phyloP scores from a whole-genome alignment of 176 grass and related monocot species.

The Musa troglodytarum region DNA sequence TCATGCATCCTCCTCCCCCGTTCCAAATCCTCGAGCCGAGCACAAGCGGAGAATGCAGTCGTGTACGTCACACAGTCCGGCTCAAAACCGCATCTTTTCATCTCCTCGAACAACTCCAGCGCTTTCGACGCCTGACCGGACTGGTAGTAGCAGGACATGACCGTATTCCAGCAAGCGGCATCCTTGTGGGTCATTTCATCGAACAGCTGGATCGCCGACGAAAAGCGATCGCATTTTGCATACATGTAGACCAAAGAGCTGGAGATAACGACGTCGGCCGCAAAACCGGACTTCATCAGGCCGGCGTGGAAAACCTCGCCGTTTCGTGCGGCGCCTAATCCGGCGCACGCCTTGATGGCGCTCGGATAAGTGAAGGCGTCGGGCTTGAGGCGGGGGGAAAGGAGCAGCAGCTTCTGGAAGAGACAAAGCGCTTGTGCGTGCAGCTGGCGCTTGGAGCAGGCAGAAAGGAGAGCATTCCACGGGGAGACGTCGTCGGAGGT shows the following conservation, averaged over 20 bases:
- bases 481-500: conserved; percentile 6
- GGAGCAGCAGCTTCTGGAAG: conserved; percentile 15
- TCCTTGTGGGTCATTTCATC: conserved; percentile 25
- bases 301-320: conserved; percentile 13
- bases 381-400: neutral
- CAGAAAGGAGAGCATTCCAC: conserved; percentile 22
- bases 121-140: conserved; percentile 9
- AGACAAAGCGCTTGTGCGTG: conserved; percentile 6
- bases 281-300: conserved; percentile 10
- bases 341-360: conserved; percentile 22
- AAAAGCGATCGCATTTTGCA: conserved; percentile 18
- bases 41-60: conserved; percentile 21
- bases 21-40: conserved; percentile 11
- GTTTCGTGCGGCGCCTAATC: neutral
- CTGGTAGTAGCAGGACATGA: conserved; percentile 28
- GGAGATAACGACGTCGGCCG: conserved; percentile 14
- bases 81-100: conserved; percentile 14
- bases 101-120: conserved; percentile 12
- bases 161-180: conserved; percentile 20
- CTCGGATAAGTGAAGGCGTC: conserved; percentile 21
- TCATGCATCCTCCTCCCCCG: conserved; percentile 13
- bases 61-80: conserved; percentile 21
- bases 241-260: conserved; percentile 18
- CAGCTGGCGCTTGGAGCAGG: conserved; percentile 17
- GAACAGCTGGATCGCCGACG: conserved; percentile 14